Evolutionary conservation across 768 basidiomycete species (phyloP), one percentile per base, ranked within the genome.

Genomic region (Tricholoma furcatifolium): DNA sequence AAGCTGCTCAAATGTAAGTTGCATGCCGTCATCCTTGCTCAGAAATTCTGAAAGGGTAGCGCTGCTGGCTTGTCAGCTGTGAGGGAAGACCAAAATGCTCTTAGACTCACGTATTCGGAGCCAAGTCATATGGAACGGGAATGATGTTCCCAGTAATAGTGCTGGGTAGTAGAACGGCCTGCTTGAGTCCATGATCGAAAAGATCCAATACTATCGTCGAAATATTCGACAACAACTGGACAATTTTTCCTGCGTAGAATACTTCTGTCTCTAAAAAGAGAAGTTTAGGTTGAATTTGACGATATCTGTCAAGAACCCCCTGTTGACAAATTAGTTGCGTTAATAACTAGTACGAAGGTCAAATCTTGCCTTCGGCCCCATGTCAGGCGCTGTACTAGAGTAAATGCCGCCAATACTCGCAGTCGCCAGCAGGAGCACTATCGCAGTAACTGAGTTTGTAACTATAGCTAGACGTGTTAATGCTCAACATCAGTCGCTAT

Each of bases 371-470:
- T 77, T 76, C 4, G 74, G 70, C 24, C 87, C 87, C 83, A 88
- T 87, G 56, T 88, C 87, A 4, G 84, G 83, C 24, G 85, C 82
- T 0, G 85, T 85, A 54, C 80, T 81, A 0, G 84, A 82, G 62
- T 80, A 88, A 43, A 87, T 77, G 4, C 76, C 87, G 10, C 87
- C 87, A 20, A 84, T 68, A 54, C 82, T 84, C 9, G 84, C 74
- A 0, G 80, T 69, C 0, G 87, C 86, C n/a, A 88, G 72, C 21
- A 81, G 81, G 53, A 87, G 72, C 7, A 79, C 79, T 17, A 87
- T 71, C 7, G 79, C 75, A 6, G 72, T 71, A 35, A 83, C 71
- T 3, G 79, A 78, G 60, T 88, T 88, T n/a, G 81, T 78, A 21
- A 83, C 71, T 38, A 88, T 79, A 12, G 78, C 86, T 87, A 83